Percentiles rank a stretch among this genome's conserved stretches.
These are phyloP conservation scores for Dissophora ornata DNA, from an alignment of 192 early-diverging fungal genomes.

Conservation along the genomic window DNA sequence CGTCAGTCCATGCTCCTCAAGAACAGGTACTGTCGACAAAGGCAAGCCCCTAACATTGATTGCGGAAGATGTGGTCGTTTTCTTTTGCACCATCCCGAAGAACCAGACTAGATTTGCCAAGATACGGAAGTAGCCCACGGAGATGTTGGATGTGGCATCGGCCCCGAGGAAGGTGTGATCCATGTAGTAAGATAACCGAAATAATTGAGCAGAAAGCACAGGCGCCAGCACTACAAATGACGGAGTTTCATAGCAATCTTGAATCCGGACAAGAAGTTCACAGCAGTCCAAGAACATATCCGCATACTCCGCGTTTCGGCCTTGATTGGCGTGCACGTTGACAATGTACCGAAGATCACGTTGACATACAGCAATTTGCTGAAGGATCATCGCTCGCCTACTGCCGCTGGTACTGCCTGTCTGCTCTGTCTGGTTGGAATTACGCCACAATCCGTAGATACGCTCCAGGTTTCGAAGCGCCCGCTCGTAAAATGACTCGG, in stretches of 20 bases:
- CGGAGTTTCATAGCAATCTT: slow-evolving; percentile 48
- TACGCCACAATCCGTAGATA: slow-evolving; percentile 17
- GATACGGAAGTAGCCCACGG: slow-evolving; percentile 59
- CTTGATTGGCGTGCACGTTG: slow-evolving; percentile 43
- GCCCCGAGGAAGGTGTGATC: slow-evolving; percentile 64
- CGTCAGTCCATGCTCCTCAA: slow-evolving; percentile 22
- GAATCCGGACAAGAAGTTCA: slow-evolving; percentile 49
- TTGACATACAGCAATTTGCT: slow-evolving; percentile 34
- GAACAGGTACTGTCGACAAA: background rate
- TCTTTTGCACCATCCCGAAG: slow-evolving; percentile 60
- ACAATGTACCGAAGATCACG: slow-evolving; percentile 60
- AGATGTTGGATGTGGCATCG: slow-evolving; percentile 50
- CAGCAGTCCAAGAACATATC: slow-evolving; percentile 64
- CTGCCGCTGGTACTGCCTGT: background rate
- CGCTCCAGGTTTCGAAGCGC: slow-evolving; percentile 29
- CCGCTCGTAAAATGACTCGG: slow-evolving; percentile 36
- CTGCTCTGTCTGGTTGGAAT: background rate
- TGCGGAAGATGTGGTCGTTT: background rate
- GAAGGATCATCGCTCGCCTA: slow-evolving; percentile 12
- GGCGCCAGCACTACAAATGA: slow-evolving; percentile 54
- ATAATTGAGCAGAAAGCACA: slow-evolving; percentile 50
- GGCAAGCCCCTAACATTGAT: background rate
- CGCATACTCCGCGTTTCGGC: slow-evolving; percentile 59
- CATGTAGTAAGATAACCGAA: slow-evolving; percentile 60
- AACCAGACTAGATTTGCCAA: slow-evolving; percentile 65